Evolutionary conservation across 139 green algal species (phyloP), one percentile per base, ranked within the genome.

Genomic region (Coelastrella sp.): DNA sequence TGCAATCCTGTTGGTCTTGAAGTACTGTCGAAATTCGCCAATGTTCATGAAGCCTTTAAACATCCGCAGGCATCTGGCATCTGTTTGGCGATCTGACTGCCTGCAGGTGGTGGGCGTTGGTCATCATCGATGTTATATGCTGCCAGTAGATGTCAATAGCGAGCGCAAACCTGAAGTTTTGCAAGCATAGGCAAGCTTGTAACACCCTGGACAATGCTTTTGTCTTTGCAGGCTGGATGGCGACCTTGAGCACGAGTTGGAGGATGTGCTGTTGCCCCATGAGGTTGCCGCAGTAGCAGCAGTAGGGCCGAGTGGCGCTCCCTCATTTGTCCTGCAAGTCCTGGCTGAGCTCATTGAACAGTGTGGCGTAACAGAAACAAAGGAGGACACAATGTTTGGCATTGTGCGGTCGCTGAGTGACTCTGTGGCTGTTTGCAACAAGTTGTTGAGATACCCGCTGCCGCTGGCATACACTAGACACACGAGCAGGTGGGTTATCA

Each of bases 381-480:
- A 90, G n/a, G 84, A 89, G 71, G 84, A 89, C 22, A 89, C 79
- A 6, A 82, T 89, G 84, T 89, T 89, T 57, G 58, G 23, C 23
- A 87, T 64, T 16, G 59, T 90, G 20, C 19, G 73, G 5, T 64
- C 68, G 5, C 7, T 90, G 73, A 77, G 85, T 6, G 85, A 83
- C 23, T 68, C 85, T 11, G 57, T 90, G 16, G 85, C 85, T 3
- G 73, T 83, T 10, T 90, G 85, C 58, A 75, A 83, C 73, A 90
- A 90, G 85, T 73, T 93, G 23, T 54, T 93, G 71, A 66, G 91
- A 58, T 92, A 91, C 22, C 91, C 91, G 7, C 89, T 93, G 23
- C 91, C 91, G 5, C 79, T 93, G 59, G 88, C 78, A 17, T 93
- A 92, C 71, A 92, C 91, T 5, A 85, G 91, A 71, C 84, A 92